Evolutionary conservation across 2,329 filamentous ascomycete genomes (phyloP), one percentile per base, ranked within the genome.

Genomic region (Colletotrichum chlorophyti): DNA sequence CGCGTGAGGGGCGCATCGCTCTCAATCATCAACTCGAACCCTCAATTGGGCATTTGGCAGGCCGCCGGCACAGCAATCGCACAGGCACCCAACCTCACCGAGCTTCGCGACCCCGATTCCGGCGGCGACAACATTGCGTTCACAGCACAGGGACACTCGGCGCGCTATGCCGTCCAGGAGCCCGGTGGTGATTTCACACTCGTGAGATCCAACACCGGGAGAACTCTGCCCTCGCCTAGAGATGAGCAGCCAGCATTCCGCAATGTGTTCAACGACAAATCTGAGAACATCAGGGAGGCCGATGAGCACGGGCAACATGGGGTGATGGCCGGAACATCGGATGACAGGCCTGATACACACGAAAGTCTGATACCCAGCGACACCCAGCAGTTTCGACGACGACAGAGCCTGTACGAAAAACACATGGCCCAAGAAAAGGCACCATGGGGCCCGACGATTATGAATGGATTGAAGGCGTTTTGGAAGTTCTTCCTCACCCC

Each of bases 11-110:
- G 65, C 29, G 68, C 67, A 10, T 70, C 68, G 23, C 12, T 68
- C 40, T 66, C 66, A 12, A 23, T 70, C 41, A 60, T 69, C 31
- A 67, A 68, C 27, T 60, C 62, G 37, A 70, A 67, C 43, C 68
- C 67, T 3, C 68, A 70, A 57, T 60, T 70, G 35, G 68, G 68
- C 52, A 65, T 68, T 53, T 70, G 68, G 68, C 68, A 69, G 60
- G 68, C 68, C 45, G 63, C 68, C 34, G 68, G 68, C 43, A 69
- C 68, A 14, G 68, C 68, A 40, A 68, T 70, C 43, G 68, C 67
- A 12, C 68, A 69, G 38, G 68, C 68, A 4, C 68, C 68, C 19
- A 68, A 66, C 27, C 63, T 69, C 27, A 65, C 64, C 0, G 68
- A 70, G 55, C 65, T 70, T 6, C 66, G 68, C 46, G 67, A 68